These are phyloP conservation scores for Eucalyptus grandis DNA, from an alignment of 345 rosid genomes.

Conservation along the genomic window DNA sequence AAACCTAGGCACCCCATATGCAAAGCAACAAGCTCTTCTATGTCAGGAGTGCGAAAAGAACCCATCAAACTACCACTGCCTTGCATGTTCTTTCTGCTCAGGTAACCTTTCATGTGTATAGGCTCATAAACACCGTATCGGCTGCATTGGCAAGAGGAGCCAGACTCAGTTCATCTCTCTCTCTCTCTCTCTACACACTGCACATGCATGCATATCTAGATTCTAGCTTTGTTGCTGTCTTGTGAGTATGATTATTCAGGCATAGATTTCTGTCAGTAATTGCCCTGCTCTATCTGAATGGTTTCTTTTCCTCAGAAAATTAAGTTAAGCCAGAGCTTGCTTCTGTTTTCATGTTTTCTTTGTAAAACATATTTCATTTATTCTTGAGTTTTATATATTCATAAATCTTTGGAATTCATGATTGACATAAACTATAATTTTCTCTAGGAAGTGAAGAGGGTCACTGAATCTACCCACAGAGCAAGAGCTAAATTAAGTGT, in stretches of 20 bases:
- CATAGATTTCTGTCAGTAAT: background rate
- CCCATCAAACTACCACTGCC: constrained; percentile 70
- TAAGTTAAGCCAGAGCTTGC: too few relatives aligned
- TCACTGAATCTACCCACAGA: too few relatives aligned
- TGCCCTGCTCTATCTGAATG: background rate
- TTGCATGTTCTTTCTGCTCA: constrained; percentile 60
- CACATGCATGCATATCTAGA: background rate
- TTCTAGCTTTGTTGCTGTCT: background rate
- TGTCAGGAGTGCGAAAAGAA: constrained; percentile 59
- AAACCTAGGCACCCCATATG: background rate
- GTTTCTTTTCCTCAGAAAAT: too few relatives aligned
- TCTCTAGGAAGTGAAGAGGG: too few relatives aligned
- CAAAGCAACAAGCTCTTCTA: background rate
- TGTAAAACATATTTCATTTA: too few relatives aligned
- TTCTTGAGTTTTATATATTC: too few relatives aligned
- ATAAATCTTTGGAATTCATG: too few relatives aligned
- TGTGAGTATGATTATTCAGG: background rate
- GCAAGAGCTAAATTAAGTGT: too few relatives aligned
- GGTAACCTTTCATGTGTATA: constrained; percentile 75
- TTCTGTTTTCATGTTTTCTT: too few relatives aligned
- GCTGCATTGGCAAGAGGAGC: constrained; percentile 59
- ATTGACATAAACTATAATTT: too few relatives aligned
- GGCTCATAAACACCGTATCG: constrained; percentile 64
- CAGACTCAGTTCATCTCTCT: constrained; percentile 37
- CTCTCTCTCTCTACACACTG: background rate